Percentiles rank a stretch among this genome's conserved stretches.
Evolutionary conservation across 331 rosid genomes (phyloP).

Genomic region (Rhamnella rubrinervis): DNA sequence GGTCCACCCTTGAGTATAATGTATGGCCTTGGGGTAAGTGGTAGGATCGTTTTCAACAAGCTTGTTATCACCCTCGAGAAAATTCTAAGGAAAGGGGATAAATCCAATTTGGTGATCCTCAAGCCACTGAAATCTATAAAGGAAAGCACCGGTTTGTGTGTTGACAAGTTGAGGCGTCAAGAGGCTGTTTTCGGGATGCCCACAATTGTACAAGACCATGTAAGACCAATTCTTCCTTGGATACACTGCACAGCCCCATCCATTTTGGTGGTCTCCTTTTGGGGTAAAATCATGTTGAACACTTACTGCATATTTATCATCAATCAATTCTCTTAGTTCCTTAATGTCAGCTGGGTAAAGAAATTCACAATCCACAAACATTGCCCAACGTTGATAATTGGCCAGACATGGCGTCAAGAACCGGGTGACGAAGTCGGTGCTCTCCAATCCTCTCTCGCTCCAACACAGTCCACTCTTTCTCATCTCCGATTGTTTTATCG

Average conservation of each 20-base stretch:
- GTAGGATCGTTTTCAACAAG: conserved; percentile 55
- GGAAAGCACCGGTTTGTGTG: conserved; percentile 78
- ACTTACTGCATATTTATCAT: conserved; percentile 63
- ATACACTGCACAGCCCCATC: conserved; percentile 96
- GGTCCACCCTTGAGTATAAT: conserved; percentile 87
- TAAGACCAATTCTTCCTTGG: no score
- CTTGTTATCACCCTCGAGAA: conserved; percentile 89
- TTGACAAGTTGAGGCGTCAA: conserved; percentile 73
- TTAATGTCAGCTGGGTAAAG: conserved; percentile 70
- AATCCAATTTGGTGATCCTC: conserved; percentile 83
- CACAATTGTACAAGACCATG: conserved; percentile 87
- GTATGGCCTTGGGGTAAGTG: conserved; percentile 67
- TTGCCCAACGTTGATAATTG: conserved; percentile 71
- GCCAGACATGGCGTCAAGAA: conserved; percentile 80
- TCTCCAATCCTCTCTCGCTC: conserved; percentile 87
- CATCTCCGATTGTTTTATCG: conserved; percentile 78
- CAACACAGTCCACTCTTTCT: conserved; percentile 61
- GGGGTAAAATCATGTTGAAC: conserved; percentile 91
- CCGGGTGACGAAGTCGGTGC: conserved; percentile 90
- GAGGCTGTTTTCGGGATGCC: conserved; percentile 69
- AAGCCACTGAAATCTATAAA: conserved; percentile 96
- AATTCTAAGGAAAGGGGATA: conserved; percentile 85
- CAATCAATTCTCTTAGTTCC: conserved; percentile 54
- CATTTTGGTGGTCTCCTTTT: conserved; percentile 87
- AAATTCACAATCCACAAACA: conserved; percentile 92